Evolutionary conservation across 139 green algal genomes (phyloP).

Genomic region (Chlorella sp.): DNA sequence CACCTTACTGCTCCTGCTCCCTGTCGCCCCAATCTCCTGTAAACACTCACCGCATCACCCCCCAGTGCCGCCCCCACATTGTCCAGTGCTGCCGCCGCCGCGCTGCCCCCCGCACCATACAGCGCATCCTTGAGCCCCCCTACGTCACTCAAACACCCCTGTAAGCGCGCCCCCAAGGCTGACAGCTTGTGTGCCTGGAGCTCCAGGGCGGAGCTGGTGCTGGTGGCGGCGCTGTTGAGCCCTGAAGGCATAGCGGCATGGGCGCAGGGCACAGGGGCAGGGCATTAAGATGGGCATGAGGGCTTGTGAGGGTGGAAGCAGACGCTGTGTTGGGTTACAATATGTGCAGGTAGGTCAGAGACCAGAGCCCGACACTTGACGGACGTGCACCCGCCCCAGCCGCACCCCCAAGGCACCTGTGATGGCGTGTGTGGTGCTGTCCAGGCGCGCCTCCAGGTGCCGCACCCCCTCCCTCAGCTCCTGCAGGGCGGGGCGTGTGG

Average conservation of each 20-base stretch:
- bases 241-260: slow-evolving; percentile 5
- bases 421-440: background rate
- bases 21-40: too few relatives aligned
- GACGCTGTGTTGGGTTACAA: background rate
- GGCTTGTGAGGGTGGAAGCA: background rate
- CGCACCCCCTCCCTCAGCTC: slow-evolving; percentile 3
- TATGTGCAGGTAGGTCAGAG: background rate
- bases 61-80: background rate
- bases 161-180: slow-evolving; percentile 10
- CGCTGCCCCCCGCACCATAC: slow-evolving; percentile 6
- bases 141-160: slow-evolving; percentile 3
- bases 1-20: too few relatives aligned
- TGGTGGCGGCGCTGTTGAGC: slow-evolving; percentile 11
- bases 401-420: too few relatives aligned
- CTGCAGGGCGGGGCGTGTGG: background rate
- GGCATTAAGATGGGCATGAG: too few relatives aligned
- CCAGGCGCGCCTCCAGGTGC: background rate
- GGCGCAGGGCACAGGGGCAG: background rate
- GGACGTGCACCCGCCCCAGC: background rate
- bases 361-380: background rate
- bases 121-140: slow-evolving; percentile 10
- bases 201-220: slow-evolving; percentile 21
- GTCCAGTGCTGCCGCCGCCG: background rate
- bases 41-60: too few relatives aligned
- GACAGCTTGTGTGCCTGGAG: slow-evolving; percentile 17